Conservation (phyloP, 1,284 basidiomycete species). For the Stereum hirsutum region DNA sequence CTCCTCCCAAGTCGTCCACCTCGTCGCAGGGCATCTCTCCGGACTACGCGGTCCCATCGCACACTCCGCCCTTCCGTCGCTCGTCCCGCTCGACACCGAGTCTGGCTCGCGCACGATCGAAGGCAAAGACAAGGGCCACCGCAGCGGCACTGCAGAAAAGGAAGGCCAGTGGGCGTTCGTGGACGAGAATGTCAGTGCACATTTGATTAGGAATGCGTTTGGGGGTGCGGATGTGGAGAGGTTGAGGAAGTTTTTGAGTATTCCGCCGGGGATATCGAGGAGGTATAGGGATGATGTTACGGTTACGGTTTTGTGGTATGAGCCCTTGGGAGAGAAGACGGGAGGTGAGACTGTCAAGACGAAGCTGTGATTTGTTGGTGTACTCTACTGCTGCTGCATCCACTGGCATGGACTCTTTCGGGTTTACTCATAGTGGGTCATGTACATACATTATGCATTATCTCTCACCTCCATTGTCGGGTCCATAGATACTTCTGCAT, state of each 20-base stretch:
- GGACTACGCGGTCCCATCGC: conserved; percentile 61
- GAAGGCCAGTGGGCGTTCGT: conserved; percentile 71
- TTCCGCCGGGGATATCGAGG: conserved; percentile 75
- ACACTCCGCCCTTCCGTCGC: conserved; percentile 41
- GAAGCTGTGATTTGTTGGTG: not conserved
- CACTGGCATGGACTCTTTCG: too few species aligned
- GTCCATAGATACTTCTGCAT: too few species aligned
- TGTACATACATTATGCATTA: too few species aligned
- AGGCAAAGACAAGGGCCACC: conserved; percentile 46
- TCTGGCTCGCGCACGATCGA: conserved; percentile 48
- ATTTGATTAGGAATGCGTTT: conserved; percentile 91
- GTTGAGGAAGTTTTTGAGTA: conserved; percentile 72
- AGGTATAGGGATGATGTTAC: conserved; percentile 85
- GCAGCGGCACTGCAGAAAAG: conserved; percentile 14
- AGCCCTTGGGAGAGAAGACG: conserved; percentile 33
- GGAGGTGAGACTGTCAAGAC: conserved; percentile 6
- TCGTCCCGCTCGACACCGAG: conserved; percentile 50
- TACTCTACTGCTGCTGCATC: too few species aligned
- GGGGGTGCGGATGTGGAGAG: conserved; percentile 73
- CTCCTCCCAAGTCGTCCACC: conserved; percentile 90
- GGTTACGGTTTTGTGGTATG: conserved; percentile 84
- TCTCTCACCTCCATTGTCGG: too few species aligned
- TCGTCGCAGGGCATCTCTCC: conserved; percentile 78
- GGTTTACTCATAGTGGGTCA: too few species aligned
- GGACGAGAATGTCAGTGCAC: conserved; percentile 84